Conservation (phyloP, 2,329 filamentous ascomycete species). For the Fusarium sp. region DNA sequence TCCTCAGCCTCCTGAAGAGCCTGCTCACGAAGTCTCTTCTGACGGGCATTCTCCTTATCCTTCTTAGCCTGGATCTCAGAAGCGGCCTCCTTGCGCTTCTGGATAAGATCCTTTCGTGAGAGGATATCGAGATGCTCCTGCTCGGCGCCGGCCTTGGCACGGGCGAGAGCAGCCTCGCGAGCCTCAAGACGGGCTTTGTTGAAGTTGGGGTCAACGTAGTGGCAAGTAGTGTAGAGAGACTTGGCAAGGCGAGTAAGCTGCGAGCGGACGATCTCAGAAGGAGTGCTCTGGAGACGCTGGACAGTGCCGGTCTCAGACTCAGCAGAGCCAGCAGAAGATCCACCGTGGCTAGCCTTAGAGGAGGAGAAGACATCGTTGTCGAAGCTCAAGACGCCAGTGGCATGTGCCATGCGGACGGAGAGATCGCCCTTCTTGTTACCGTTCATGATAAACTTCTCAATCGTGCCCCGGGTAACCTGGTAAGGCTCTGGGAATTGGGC, state of each 20-base stretch:
- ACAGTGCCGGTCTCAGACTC: slow-evolving; percentile 87
- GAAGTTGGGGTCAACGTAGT: slow-evolving; percentile 93
- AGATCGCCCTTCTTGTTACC: slow-evolving; percentile 99
- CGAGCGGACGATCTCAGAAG: slow-evolving; percentile 95
- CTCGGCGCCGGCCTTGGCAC: slow-evolving; percentile 88
- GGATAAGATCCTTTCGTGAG: slow-evolving; percentile 87
- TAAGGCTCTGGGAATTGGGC: slow-evolving; percentile 97
- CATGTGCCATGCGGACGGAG: slow-evolving; percentile 95
- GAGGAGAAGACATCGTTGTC: slow-evolving; percentile 99
- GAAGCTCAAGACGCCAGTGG: slow-evolving; percentile 93
- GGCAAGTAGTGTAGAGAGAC: slow-evolving; percentile 90
- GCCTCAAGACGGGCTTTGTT: slow-evolving; percentile 83
- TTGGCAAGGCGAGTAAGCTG: slow-evolving; percentile 93
- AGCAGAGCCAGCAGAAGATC: slow-evolving; percentile 85
- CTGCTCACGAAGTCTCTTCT: slow-evolving; percentile 87
- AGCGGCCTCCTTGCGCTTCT: slow-evolving; percentile 97
- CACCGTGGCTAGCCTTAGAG: slow-evolving; percentile 88
- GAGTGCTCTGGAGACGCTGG: slow-evolving; percentile 96
- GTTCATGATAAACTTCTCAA: slow-evolving; percentile 99
- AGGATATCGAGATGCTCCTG: slow-evolving; percentile 90
- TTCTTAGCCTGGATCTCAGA: slow-evolving; percentile 87
- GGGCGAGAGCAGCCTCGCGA: slow-evolving; percentile 81
- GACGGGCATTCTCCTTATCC: slow-evolving; percentile 91
- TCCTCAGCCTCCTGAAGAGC: slow-evolving; percentile 91
- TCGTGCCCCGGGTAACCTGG: slow-evolving; percentile 88